phyloP scores from a whole-genome alignment of 1,284 basidiomycete genomes.

The Cutaneotrichosporon dermatis region DNA sequence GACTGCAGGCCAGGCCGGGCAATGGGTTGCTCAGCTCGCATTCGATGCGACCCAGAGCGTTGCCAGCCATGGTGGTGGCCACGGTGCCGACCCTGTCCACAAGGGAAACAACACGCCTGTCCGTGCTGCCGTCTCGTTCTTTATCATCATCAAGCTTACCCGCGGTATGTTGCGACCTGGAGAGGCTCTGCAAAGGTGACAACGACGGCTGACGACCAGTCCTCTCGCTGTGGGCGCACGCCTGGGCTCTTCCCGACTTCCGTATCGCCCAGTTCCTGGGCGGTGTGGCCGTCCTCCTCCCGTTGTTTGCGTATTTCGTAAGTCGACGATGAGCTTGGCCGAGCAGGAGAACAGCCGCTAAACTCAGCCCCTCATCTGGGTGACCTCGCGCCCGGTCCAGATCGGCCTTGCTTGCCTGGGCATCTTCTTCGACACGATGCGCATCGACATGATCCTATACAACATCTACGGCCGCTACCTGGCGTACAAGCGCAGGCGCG shows the following conservation, averaged over 20 bases:
- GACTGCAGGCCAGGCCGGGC: neutral
- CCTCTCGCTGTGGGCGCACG: conserved; percentile 31
- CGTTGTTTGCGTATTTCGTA: conserved; percentile 43
- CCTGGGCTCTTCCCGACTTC: conserved; percentile 38
- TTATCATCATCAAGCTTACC: conserved; percentile 34
- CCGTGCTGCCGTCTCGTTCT: conserved; percentile 34
- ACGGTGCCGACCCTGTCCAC: too few species aligned
- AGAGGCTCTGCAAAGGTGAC: too few species aligned
- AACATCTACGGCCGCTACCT: conserved; percentile 15
- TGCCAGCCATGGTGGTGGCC: too few species aligned
- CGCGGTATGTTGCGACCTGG: conserved; percentile 19
- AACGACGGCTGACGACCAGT: conserved; percentile 11
- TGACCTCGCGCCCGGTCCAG: conserved; percentile 26
- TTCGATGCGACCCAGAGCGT: too few species aligned
- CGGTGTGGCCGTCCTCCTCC: conserved; percentile 31
- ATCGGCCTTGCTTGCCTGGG: conserved; percentile 30
- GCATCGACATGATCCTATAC: conserved; percentile 23
- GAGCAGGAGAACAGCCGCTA: neutral
- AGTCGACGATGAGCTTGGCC: conserved; percentile 21
- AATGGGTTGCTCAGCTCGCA: neutral
- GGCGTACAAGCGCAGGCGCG: neutral
- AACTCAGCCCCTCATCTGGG: conserved; percentile 38
- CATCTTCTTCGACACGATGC: conserved; percentile 27
- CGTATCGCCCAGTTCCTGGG: conserved; percentile 30
- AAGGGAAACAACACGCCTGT: conserved; percentile 13